These are phyloP conservation scores for Fusarium verticillioides DNA, from an alignment of 2,329 filamentous ascomycete species.

Conservation along the genomic window DNA sequence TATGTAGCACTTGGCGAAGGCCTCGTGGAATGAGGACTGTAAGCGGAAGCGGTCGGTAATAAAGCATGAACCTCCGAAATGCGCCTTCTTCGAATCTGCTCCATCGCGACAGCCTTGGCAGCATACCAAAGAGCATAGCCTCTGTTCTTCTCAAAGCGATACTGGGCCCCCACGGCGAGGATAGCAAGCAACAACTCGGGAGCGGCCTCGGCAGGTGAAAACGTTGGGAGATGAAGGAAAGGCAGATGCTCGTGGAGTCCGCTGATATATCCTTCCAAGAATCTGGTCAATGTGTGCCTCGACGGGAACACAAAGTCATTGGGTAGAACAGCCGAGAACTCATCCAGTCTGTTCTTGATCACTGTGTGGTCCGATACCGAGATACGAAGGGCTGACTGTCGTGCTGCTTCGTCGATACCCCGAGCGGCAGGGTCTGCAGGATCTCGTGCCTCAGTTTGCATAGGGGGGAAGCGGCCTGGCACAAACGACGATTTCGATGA, in stretches of 20 bases:
- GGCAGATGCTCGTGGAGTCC: slow-evolving; percentile 70
- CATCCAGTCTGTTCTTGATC: slow-evolving; percentile 68
- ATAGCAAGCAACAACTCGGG: slow-evolving; percentile 76
- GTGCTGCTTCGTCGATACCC: slow-evolving; percentile 47
- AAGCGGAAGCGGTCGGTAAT: slow-evolving; percentile 66
- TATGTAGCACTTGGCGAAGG: slow-evolving; percentile 68
- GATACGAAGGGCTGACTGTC: slow-evolving; percentile 58
- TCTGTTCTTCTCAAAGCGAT: slow-evolving; percentile 69
- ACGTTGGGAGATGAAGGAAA: slow-evolving; percentile 74
- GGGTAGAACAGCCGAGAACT: slow-evolving; percentile 70
- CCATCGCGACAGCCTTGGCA: slow-evolving; percentile 66
- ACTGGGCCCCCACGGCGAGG: slow-evolving; percentile 74
- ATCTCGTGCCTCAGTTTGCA: slow-evolving; percentile 64
- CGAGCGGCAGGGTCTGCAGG: slow-evolving; percentile 39
- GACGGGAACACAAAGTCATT: slow-evolving; percentile 75
- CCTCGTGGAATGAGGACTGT: slow-evolving; percentile 69
- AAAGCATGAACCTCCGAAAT: slow-evolving; percentile 67
- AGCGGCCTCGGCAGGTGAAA: slow-evolving; percentile 71
- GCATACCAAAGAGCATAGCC: slow-evolving; percentile 71
- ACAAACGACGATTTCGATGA: slow-evolving; percentile 62
- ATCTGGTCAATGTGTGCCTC: slow-evolving; percentile 73
- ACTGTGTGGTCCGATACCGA: slow-evolving; percentile 64
- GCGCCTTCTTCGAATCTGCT: slow-evolving; percentile 68
- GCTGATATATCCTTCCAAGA: slow-evolving; percentile 75
- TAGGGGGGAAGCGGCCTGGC: slow-evolving; percentile 64